Conservation (phyloP, 2,329 filamentous ascomycete genomes). For the Neurospora sp. region DNA sequence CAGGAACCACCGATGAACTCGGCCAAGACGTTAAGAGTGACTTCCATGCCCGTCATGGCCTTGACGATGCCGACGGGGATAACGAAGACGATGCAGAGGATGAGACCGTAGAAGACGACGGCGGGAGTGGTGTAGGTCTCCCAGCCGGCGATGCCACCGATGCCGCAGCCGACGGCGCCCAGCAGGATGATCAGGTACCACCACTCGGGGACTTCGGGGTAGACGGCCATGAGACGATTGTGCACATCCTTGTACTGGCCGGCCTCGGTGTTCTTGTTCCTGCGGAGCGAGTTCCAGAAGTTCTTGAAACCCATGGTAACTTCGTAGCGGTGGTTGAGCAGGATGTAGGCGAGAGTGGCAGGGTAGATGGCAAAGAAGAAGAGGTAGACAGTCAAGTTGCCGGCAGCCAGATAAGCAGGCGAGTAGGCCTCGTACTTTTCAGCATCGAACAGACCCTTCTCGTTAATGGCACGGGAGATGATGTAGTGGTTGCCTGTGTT, state of each 20-base stretch:
- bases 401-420: conserved; percentile 40
- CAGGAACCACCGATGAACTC: conserved; percentile 37
- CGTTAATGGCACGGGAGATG: conserved; percentile 31
- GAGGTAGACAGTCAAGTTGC: conserved; percentile 41
- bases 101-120: conserved; percentile 34
- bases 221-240: conserved; percentile 34
- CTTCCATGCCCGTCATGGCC: conserved; percentile 32
- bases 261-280: conserved; percentile 26
- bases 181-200: conserved; percentile 22
- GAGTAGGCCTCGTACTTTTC: conserved; percentile 40
- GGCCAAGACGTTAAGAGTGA: conserved; percentile 36
- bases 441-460: conserved; percentile 33
- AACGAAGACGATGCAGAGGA: conserved; percentile 31
- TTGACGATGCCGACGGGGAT: conserved; percentile 34
- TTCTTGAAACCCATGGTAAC: conserved; percentile 39
- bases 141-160: conserved; percentile 23
- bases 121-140: conserved; percentile 20
- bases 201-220: conserved; percentile 36
- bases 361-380: conserved; percentile 48
- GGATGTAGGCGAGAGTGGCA: conserved; percentile 39
- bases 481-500: conserved; percentile 39
- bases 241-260: conserved; percentile 28
- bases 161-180: conserved; percentile 19
- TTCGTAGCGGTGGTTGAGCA: conserved; percentile 42
- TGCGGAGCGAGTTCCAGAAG: conserved; percentile 34